Conservation (phyloP, 2,329 filamentous ascomycete genomes). For the Penicillium sp. region DNA sequence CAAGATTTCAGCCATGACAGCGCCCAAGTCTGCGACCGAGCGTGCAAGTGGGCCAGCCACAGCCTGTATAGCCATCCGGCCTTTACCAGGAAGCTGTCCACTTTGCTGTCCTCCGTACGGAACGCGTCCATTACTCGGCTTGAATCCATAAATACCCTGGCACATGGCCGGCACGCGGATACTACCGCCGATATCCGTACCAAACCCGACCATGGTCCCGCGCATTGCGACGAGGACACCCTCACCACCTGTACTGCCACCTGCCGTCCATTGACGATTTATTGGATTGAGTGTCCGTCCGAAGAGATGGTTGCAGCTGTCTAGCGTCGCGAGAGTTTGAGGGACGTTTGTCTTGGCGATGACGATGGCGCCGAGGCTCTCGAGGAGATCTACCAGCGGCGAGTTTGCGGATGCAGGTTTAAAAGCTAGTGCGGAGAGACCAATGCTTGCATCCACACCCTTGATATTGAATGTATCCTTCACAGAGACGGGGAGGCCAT, state of each 20-base stretch:
- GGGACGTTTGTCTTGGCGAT: slow-evolving; percentile 72
- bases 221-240: slow-evolving; percentile 60
- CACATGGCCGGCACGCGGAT: slow-evolving; percentile 53
- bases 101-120: slow-evolving; percentile 56
- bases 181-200: slow-evolving; percentile 60
- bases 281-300: slow-evolving; percentile 65
- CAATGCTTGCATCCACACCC: slow-evolving; percentile 57
- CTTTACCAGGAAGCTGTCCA: slow-evolving; percentile 48
- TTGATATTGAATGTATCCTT: slow-evolving; percentile 51
- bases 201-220: slow-evolving; percentile 61
- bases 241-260: slow-evolving; percentile 68
- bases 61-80: slow-evolving; percentile 54
- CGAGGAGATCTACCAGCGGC: slow-evolving; percentile 59
- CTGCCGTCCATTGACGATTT: slow-evolving; percentile 61
- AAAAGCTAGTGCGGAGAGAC: slow-evolving; percentile 61
- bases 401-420: slow-evolving; percentile 60
- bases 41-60: slow-evolving; percentile 46
- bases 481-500: slow-evolving; percentile 61
- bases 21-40: slow-evolving; percentile 40
- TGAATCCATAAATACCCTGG: slow-evolving; percentile 54
- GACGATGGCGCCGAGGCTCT: slow-evolving; percentile 63
- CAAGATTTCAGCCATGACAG: slow-evolving; percentile 55
- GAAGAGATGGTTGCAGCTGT: slow-evolving; percentile 63
- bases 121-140: slow-evolving; percentile 50
- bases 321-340: slow-evolving; percentile 56